Evolutionary conservation across 2,329 filamentous ascomycete species (phyloP), one percentile per base, ranked within the genome.

Genomic region (Madurella fahalii): DNA sequence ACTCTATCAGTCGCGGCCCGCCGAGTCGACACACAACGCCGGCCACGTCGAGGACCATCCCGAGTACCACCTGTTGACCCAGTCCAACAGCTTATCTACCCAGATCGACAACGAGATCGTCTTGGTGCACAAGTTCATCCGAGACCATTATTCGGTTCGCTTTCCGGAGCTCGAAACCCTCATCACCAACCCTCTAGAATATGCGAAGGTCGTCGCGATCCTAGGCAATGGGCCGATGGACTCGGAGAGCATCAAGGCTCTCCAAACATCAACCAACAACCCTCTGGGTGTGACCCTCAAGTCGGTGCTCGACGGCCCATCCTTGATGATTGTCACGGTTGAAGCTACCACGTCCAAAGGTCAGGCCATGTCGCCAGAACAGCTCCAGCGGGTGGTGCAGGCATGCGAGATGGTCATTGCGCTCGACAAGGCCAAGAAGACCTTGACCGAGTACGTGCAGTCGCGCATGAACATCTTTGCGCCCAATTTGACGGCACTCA

Each of bases 401-500:
- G 93, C 91, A 9, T 96, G 92, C 71, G 84, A 91, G 60, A 94
- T 95, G 83, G 87, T 90, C 9, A 78, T 97, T n/a, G 81, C 85
- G 39, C 83, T 99, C 9, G 90, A 97, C 69, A 85, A 81, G 61
- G 91, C 93, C 30, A 96, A 96, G 72, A 86, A 82, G 58, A 88
- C 85, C 0, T 79, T 99, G 52, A 95, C 90, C 2, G 87, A 94
- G 68, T 99, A 96, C 66, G 94, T 99, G 15, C 90, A 96, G 72
- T 96, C 93, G 37, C 89, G 94, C 58, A 97, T 99, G 90, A 94
- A 88, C 62, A 79, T 95, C 34, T 97, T 97, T 68, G 94, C 94
- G 4, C 94, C 94, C 0, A 99, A 99, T 65, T 74, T 97, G 51
- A 96, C 94, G 0, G 86, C 85, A 1, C 81, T 99, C 16, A 89